Base-by-base conservation (phyloP, 306 rosid species). In the Gastrolobium villosum region DNA sequence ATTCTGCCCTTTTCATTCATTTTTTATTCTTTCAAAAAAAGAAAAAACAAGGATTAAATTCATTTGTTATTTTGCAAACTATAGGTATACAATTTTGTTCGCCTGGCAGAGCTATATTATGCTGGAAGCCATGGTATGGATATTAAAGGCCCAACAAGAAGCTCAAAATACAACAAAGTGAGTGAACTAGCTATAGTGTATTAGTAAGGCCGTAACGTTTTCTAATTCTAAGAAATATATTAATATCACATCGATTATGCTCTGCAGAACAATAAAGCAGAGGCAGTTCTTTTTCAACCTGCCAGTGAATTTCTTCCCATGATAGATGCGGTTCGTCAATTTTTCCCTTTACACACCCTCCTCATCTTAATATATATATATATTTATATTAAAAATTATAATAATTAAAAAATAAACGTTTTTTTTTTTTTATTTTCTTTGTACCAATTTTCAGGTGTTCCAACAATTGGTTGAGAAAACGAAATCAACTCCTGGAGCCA, bases 91-190 rank as follows among this genome's bases (percentile, higher is more conserved):
- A 86, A 79, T 39, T 94, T 94, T 79, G 96, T 94, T 72, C 89
- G 86, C 4, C 78, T 94, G 87, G 93, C 92, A 46, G 99, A 94
- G 81, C 74, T 94, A 53, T 94, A 92, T 83, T 94, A 94, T 80
- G 99, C 99, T 28, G 99, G 99, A 71, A 95, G 99, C 85, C 99
- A 95, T 88, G 99, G 99, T 30, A 95, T 95, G 99, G 99, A 95
- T 79, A 95, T 95, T 69, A 81, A 88, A 81, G 99, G 98, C 8
- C 99, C 99, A 40, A 85, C 95, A 73, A 89, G 75, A 83, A 86
- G 81, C 70, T 83, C 91, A 76, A 87, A 89, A 87, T 74, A 81
- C 88, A 86, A 75, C 72, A 80, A 86, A 82, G 99, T 92, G 72
- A 84, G 97, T 83, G 49, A 66, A 55, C 34, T 39, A 31, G 5